These are phyloP conservation scores for Cytospora mali DNA, from an alignment of 2,329 filamentous ascomycete species.

Conservation along the genomic window DNA sequence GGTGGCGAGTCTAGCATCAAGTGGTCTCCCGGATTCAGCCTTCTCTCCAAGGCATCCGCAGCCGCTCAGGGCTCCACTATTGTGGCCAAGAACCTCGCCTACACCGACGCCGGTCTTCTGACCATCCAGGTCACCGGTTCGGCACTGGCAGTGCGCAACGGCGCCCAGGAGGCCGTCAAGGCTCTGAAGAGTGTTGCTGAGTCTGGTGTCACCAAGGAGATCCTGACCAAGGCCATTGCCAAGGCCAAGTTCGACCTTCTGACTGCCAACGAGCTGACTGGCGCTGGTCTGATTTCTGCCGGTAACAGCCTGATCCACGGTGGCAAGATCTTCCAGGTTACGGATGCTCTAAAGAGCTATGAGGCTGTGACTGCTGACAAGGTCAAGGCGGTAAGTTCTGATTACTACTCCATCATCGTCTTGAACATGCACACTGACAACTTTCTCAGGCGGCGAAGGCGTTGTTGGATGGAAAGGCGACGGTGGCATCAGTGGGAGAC, in stretches of 20 bases:
- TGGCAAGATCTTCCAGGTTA: constrained; percentile 81
- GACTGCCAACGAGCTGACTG: constrained; percentile 76
- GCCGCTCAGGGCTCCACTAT: constrained; percentile 67
- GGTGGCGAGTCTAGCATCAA: constrained; percentile 92
- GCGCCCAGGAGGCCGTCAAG: constrained; percentile 76
- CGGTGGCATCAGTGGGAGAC: constrained; percentile 88
- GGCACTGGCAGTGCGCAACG: constrained; percentile 71
- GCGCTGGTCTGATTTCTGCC: constrained; percentile 77
- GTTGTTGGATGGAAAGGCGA: constrained; percentile 84
- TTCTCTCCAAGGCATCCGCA: constrained; percentile 78
- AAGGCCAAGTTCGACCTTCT: constrained; percentile 92
- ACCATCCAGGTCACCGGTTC: constrained; percentile 79
- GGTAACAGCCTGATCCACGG: constrained; percentile 82
- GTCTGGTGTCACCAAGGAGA: constrained; percentile 77
- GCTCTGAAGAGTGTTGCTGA: constrained; percentile 79
- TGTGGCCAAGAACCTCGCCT: constrained; percentile 76
- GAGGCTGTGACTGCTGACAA: constrained; percentile 81
- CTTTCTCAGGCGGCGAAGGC: constrained; percentile 76
- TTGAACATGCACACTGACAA: constrained; percentile 34
- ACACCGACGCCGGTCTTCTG: constrained; percentile 93
- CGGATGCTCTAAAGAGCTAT: constrained; percentile 75
- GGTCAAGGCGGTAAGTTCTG: constrained; percentile 74
- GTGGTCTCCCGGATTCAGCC: constrained; percentile 91
- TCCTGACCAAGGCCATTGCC: constrained; percentile 87
- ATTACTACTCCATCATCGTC: not conserved